Conservation (phyloP, 495 filamentous ascomycete species). For the Lepidopterella palustris region DNA sequence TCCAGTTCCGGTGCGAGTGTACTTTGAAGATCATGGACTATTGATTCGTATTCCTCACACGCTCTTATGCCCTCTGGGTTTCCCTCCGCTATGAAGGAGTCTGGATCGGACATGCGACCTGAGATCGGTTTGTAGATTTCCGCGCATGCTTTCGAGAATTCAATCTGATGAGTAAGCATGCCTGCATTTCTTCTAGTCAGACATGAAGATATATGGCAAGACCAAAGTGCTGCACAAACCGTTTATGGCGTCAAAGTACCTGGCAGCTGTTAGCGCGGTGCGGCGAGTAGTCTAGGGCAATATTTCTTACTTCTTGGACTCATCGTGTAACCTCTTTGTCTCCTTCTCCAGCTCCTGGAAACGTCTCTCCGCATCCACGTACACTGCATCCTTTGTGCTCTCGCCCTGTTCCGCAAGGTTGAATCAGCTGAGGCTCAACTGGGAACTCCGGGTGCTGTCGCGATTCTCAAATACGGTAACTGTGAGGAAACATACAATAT, state of each 20-base stretch:
- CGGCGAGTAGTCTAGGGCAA: not conserved
- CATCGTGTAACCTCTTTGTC: slow-evolving; percentile 93
- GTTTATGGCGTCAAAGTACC: slow-evolving; percentile 92
- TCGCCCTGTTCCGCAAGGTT: slow-evolving; percentile 52
- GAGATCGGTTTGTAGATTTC: slow-evolving; percentile 99
- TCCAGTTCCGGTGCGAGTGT: slow-evolving; percentile 87
- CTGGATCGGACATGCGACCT: slow-evolving; percentile 88
- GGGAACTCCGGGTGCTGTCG: slow-evolving; percentile 19
- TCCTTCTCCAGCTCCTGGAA: slow-evolving; percentile 91
- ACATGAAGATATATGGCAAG: not conserved
- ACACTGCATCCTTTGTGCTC: slow-evolving; percentile 87
- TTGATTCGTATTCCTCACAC: slow-evolving; percentile 91
- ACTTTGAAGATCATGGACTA: slow-evolving; percentile 84
- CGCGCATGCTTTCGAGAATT: slow-evolving; percentile 89
- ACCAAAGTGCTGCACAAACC: slow-evolving; percentile 40
- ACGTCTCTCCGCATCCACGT: slow-evolving; percentile 86
- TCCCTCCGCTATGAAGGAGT: slow-evolving; percentile 69
- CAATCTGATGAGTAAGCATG: slow-evolving; percentile 97
- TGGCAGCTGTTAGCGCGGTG: slow-evolving; percentile 22
- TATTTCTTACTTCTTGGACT: slow-evolving; percentile 66
- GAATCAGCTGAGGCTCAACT: slow-evolving; percentile 7
- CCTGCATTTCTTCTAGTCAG: slow-evolving; percentile 43
- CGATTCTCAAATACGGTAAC: slow-evolving; percentile 1
- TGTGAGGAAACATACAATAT: slow-evolving; percentile 51
- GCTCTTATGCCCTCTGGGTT: slow-evolving; percentile 92